A percentile compares a stretch with the other conserved stretches of the same genome.
These are phyloP conservation scores for Hygrophila difformis DNA, from an alignment of 257 asterid species.

Conservation along the genomic window DNA sequence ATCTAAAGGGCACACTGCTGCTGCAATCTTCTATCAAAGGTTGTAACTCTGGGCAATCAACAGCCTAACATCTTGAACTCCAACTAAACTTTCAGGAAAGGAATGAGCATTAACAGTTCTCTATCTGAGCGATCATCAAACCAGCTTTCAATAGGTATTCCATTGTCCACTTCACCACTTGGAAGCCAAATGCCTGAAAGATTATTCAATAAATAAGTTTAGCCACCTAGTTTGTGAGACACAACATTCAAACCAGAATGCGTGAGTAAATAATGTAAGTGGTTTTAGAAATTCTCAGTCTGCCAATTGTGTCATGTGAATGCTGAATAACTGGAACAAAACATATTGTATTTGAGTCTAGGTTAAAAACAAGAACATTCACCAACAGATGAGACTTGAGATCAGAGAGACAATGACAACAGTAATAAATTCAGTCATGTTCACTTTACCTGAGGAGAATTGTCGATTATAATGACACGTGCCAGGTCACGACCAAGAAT, in stretches of 20 bases:
- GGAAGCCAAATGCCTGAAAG: slow-evolving; percentile 94
- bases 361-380: neutral
- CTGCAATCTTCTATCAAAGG: slow-evolving; percentile 60
- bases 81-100: slow-evolving; percentile 76
- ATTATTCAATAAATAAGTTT: neutral
- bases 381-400: neutral
- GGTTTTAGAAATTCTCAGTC: too few species aligned
- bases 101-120: slow-evolving; percentile 56
- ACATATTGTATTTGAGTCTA: neutral
- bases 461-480: slow-evolving; percentile 72
- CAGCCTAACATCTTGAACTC: slow-evolving; percentile 78
- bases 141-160: slow-evolving; percentile 98
- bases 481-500: slow-evolving; percentile 98
- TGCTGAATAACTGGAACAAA: too few species aligned
- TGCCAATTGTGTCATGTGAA: too few species aligned
- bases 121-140: slow-evolving; percentile 66
- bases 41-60: slow-evolving; percentile 56
- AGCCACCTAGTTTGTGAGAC: neutral
- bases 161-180: slow-evolving; percentile 97
- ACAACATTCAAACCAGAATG: neutral
- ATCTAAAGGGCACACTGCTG: slow-evolving; percentile 62
- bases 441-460: slow-evolving; percentile 88
- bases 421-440: neutral
- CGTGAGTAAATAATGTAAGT: too few species aligned
- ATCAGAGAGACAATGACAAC: neutral